A percentile compares a stretch with the other conserved stretches of the same genome.
Evolutionary conservation across 495 filamentous ascomycete genomes (phyloP).

Genomic region (Tuber borchii): DNA sequence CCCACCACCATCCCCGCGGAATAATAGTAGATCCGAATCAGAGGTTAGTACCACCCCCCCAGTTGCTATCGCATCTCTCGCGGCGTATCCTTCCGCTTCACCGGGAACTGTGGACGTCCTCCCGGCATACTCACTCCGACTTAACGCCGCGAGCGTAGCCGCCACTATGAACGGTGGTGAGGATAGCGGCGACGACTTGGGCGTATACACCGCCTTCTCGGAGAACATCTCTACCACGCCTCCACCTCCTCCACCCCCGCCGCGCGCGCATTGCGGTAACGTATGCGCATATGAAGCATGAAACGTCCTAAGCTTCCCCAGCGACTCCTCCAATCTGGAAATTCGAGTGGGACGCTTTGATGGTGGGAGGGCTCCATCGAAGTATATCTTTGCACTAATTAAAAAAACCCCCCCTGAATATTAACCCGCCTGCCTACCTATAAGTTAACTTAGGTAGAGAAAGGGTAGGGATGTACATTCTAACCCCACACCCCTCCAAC

Average conservation of each 20-base stretch:
- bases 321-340: slow-evolving; percentile 45
- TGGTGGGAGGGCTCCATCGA: slow-evolving; percentile 67
- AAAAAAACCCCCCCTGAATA: neutral
- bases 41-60: slow-evolving; percentile 30
- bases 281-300: slow-evolving; percentile 20
- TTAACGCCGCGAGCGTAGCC: slow-evolving; percentile 9
- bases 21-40: slow-evolving; percentile 37
- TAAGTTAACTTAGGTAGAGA: too few relatives aligned
- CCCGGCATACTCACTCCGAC: slow-evolving; percentile 3
- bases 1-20: neutral
- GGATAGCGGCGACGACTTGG: slow-evolving; percentile 7
- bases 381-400: slow-evolving; percentile 57
- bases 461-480: too few relatives aligned
- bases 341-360: slow-evolving; percentile 58
- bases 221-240: slow-evolving; percentile 12
- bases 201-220: neutral
- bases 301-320: slow-evolving; percentile 18
- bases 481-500: slow-evolving; percentile 49
- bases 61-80: slow-evolving; percentile 24
- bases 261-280: neutral
- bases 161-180: slow-evolving; percentile 36
- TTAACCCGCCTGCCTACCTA: neutral
- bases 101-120: slow-evolving; percentile 26
- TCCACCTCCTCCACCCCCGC: too few relatives aligned
- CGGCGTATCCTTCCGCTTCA: slow-evolving; percentile 36